Conservation (phyloP, 805 yeast species). For the Candida palmyrensis region DNA sequence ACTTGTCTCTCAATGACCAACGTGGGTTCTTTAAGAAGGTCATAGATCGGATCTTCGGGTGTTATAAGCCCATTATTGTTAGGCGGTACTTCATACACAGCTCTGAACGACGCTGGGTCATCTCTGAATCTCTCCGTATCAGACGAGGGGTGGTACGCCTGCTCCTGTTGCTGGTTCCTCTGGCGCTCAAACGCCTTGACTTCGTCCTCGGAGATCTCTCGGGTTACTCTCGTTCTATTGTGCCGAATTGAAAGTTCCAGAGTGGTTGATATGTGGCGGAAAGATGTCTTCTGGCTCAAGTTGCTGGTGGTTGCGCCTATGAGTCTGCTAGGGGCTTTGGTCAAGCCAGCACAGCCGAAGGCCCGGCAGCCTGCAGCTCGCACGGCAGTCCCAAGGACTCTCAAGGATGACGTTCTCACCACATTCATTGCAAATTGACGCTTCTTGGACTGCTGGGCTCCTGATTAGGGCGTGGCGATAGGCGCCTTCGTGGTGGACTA, state of each 20-base stretch:
- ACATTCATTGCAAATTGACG: too few relatives aligned
- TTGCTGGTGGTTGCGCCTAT: too few relatives aligned
- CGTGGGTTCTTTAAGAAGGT: conserved; percentile 71
- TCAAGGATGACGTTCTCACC: too few relatives aligned
- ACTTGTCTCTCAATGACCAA: conserved; percentile 82
- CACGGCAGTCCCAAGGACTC: too few relatives aligned
- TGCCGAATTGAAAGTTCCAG: conserved; percentile 7
- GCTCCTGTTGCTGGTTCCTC: conserved; percentile 10
- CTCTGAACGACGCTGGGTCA: conserved; percentile 25
- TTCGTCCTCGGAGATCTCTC: conserved; percentile 34
- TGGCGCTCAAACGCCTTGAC: conserved; percentile 15
- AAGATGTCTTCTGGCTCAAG: too few relatives aligned
- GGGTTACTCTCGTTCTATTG: conserved; percentile 21
- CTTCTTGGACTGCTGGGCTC: too few relatives aligned
- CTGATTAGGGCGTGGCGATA: too few relatives aligned
- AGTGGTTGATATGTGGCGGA: too few relatives aligned
- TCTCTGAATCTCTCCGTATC: conserved; percentile 15
- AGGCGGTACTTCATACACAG: conserved; percentile 32
- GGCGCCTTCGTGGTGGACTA: too few relatives aligned
- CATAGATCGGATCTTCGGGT: conserved; percentile 53
- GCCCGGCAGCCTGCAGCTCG: too few relatives aligned
- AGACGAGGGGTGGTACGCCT: conserved; percentile 25
- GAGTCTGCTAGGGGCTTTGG: too few relatives aligned
- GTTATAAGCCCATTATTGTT: conserved; percentile 49
- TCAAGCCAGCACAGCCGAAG: too few relatives aligned